Percentiles rank a stretch among this genome's conserved stretches.
Evolutionary conservation across 2,329 filamentous ascomycete genomes (phyloP).

Genomic region (Colletotrichum agaves): DNA sequence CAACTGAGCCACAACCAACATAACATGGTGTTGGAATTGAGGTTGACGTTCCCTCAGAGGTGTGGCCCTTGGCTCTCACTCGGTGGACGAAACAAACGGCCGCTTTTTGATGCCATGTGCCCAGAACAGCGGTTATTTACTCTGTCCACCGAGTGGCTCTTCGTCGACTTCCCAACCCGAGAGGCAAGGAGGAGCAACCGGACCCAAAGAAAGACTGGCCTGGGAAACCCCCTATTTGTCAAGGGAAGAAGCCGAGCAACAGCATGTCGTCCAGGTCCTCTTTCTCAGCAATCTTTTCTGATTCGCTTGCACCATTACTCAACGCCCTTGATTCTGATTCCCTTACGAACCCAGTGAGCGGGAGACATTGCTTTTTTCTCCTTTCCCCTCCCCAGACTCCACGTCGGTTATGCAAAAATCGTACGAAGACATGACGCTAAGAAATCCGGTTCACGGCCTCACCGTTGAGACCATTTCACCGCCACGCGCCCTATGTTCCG

Average conservation of each 20-base stretch:
- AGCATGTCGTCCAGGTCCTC: neutral
- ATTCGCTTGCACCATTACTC: neutral
- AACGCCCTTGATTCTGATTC: conserved; percentile 12
- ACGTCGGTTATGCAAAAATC: conserved; percentile 23
- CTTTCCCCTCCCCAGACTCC: conserved; percentile 3
- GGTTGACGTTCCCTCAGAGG: no score
- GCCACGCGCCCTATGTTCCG: conserved; percentile 4
- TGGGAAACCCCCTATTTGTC: no score
- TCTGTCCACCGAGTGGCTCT: no score
- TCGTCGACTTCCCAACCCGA: no score
- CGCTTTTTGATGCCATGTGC: no score
- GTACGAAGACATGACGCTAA: conserved; percentile 20
- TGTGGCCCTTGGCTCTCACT: no score
- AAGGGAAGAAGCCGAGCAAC: no score
- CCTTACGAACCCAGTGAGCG: conserved; percentile 3
- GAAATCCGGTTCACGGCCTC: conserved; percentile 9
- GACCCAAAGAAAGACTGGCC: no score
- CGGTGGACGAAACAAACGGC: no score
- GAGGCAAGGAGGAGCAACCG: no score
- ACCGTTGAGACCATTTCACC: conserved; percentile 5
- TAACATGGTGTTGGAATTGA: neutral
- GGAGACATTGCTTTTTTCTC: conserved; percentile 1
- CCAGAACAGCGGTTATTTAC: no score
- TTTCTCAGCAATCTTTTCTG: conserved; percentile 8
- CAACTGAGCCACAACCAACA: neutral